These are phyloP conservation scores for Tetrastigma voinierianum DNA, from an alignment of 164 flowering plant species.

Conservation along the genomic window DNA sequence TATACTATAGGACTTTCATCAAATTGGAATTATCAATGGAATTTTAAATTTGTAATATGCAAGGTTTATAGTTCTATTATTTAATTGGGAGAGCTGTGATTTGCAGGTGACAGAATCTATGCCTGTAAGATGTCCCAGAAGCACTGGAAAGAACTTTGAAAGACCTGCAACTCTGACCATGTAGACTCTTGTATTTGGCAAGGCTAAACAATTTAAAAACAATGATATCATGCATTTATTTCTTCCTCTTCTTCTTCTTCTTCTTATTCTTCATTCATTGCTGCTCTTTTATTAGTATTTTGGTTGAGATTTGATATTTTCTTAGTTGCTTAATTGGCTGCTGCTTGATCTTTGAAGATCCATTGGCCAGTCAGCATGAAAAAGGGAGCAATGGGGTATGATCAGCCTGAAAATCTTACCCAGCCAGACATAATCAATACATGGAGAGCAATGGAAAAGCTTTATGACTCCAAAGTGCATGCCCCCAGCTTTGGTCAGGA, in stretches of 20 bases:
- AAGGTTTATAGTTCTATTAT: no score
- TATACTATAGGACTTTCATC: no score
- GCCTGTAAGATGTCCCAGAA: slow-evolving; percentile 65
- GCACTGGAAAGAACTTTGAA: slow-evolving; percentile 52
- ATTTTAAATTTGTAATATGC: no score
- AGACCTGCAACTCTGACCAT: slow-evolving; percentile 67
- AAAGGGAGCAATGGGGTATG: slow-evolving; percentile 47
- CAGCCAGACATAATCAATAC: slow-evolving; percentile 58
- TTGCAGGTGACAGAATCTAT: slow-evolving; percentile 52
- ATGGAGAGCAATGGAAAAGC: slow-evolving; percentile 83
- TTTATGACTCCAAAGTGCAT: slow-evolving; percentile 74
- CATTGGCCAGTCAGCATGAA: slow-evolving; percentile 73
- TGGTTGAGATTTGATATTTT: background rate
- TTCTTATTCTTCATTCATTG: no score
- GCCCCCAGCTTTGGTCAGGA: slow-evolving; percentile 78
- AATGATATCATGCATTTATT: background rate
- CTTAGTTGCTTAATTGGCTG: background rate
- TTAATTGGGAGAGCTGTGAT: background rate
- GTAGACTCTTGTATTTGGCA: slow-evolving; percentile 63
- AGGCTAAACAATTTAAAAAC: no score
- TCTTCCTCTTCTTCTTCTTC: background rate
- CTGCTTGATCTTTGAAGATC: slow-evolving; percentile 37
- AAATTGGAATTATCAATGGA: no score
- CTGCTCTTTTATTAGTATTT: background rate
- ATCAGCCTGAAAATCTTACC: slow-evolving; percentile 46